Conservation (phyloP, 371 early-diverging fungal species). For the Mucor mucedo region DNA sequence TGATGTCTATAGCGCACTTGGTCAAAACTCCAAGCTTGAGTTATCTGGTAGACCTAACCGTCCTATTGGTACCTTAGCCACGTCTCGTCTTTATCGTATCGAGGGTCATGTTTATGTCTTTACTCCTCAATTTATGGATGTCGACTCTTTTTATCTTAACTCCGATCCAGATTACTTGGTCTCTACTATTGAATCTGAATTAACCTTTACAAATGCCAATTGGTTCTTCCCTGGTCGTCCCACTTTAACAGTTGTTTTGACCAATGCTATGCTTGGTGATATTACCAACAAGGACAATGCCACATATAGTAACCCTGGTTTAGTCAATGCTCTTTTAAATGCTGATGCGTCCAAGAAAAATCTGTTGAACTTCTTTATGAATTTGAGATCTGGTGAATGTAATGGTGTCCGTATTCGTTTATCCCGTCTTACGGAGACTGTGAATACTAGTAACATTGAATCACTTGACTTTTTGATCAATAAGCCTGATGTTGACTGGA, state of each 20-base stretch:
- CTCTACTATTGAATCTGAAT: slow-evolving; percentile 79
- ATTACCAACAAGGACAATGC: slow-evolving; percentile 28
- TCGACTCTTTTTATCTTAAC: slow-evolving; percentile 84
- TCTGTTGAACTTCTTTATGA: slow-evolving; percentile 86
- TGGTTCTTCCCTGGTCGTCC: slow-evolving; percentile 85
- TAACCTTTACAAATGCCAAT: slow-evolving; percentile 76
- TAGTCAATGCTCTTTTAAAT: slow-evolving; percentile 32
- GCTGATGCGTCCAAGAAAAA: slow-evolving; percentile 61
- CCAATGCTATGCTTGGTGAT: slow-evolving; percentile 77
- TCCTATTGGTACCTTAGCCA: slow-evolving; percentile 77
- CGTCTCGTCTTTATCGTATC: slow-evolving; percentile 82
- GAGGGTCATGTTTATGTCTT: slow-evolving; percentile 87
- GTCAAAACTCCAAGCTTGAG: slow-evolving; percentile 78
- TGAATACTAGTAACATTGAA: slow-evolving; percentile 81
- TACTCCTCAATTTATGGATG: slow-evolving; percentile 89
- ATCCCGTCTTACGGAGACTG: slow-evolving; percentile 76
- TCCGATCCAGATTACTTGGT: slow-evolving; percentile 84
- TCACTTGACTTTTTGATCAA: slow-evolving; percentile 85
- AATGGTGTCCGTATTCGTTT: slow-evolving; percentile 74
- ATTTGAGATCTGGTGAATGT: slow-evolving; percentile 73
- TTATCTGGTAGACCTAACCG: slow-evolving; percentile 79
- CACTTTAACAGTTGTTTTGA: slow-evolving; percentile 80
- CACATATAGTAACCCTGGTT: slow-evolving; percentile 12
- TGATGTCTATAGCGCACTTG: slow-evolving; percentile 79
- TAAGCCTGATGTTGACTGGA: slow-evolving; percentile 77